Evolutionary conservation across 371 early-diverging fungal species (phyloP), one percentile per base, ranked within the genome.

Genomic region (Rhizomucor pusillus): DNA sequence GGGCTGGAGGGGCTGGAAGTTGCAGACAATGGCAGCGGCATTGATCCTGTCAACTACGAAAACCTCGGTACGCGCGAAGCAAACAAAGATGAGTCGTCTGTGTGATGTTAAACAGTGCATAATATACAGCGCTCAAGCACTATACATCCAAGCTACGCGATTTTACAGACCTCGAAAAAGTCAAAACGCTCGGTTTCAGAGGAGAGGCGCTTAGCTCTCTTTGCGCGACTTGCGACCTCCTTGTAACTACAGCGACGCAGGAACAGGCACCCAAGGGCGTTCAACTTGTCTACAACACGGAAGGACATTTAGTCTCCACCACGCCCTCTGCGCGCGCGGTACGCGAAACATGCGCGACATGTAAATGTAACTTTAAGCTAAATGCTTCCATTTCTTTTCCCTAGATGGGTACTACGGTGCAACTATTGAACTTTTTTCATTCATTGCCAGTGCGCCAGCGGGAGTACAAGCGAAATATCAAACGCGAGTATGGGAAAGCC

Each of bases 361-460:
- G 2, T 16, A 50, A 35, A 18, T 1, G n/a, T n/a, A n/a, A n/a
- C n/a, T n/a, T n/a, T n/a, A 14, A 19, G 16, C 11, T 7, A 41
- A 12, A n/a, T 41, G n/a, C n/a, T n/a, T n/a, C 2, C 11, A 37
- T n/a, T n/a, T n/a, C n/a, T 12, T 44, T n/a, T 44, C 24, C 14
- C 19, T 66, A 78, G 71, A 55, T 43, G 57, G 99, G 99, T 2
- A 97, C 98, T 2, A 95, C 93, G 0, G 80, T 98, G 4, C 72
- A 71, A 19, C 59, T 99, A 34, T 56, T 63, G 11, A 79, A 88
- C 19, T 60, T 99, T 25, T 99, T 99, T 69, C 80, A 88, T 13
- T 65, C 81, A 5, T 76, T 94, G 64, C 99, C 99, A 3, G 95
- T 99, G 2, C 84, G 99, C n/a, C 71, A 75, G 39, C 78, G 77